phyloP scores from a whole-genome alignment of 192 early-diverging fungal species.

The Diversispora epigaea region DNA sequence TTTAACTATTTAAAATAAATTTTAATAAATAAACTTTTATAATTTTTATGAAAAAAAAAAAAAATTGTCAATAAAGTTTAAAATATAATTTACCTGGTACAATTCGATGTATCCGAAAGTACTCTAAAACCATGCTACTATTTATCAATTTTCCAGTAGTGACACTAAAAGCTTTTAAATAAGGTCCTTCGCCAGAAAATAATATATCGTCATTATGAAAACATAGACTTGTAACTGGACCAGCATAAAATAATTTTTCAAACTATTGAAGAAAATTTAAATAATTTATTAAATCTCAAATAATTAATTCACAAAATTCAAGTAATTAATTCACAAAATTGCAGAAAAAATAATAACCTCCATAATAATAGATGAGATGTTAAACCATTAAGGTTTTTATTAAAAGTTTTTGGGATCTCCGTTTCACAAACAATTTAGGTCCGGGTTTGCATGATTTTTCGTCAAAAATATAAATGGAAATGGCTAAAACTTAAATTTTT shows the following conservation, averaged over 20 bases:
- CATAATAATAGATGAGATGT: too few relatives aligned
- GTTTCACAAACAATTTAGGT: too few relatives aligned
- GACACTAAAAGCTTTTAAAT: constrained; percentile 51
- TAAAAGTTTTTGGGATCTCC: too few relatives aligned
- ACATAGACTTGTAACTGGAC: constrained; percentile 49
- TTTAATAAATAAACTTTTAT: not conserved
- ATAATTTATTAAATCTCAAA: too few relatives aligned
- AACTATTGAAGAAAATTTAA: not conserved
- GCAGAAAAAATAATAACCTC: too few relatives aligned
- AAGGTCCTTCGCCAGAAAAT: constrained; percentile 57
- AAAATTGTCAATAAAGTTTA: not conserved
- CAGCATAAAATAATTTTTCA: constrained; percentile 22
- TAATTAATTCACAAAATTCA: too few relatives aligned
- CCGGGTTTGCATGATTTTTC: too few relatives aligned
- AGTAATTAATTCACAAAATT: too few relatives aligned
- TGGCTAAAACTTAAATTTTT: too few relatives aligned
- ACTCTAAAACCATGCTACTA: constrained; percentile 40
- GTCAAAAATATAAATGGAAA: too few relatives aligned
- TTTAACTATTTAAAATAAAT: not conserved
- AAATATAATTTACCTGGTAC: constrained; percentile 44
- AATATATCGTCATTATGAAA: constrained; percentile 52
- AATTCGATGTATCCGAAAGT: constrained; percentile 53
- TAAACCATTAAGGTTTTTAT: too few relatives aligned
- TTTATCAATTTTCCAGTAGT: constrained; percentile 41
- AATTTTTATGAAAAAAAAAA: not conserved